A percentile compares a stretch with the other conserved stretches of the same genome.
Evolutionary conservation across 179 eudicot species (phyloP).

Genomic region (Silene noctiflora): DNA sequence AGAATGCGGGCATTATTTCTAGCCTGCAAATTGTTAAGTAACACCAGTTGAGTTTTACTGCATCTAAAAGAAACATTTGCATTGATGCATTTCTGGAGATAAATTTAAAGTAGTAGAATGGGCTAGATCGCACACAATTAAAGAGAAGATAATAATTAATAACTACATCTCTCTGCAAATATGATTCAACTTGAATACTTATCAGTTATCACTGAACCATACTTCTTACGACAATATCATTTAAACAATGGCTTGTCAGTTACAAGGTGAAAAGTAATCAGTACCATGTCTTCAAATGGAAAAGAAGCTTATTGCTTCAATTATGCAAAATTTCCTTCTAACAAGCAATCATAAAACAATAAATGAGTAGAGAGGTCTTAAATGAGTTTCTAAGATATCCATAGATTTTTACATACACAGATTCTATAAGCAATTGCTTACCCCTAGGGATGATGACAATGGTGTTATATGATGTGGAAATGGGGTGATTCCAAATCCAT

Average conservation of each 20-base stretch:
- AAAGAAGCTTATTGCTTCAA: too few species aligned
- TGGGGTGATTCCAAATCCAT: too few species aligned
- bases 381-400: not conserved
- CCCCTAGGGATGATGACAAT: too few species aligned
- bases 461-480: not conserved
- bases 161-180: not conserved
- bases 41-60: not conserved
- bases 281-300: not conserved
- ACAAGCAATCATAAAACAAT: not conserved
- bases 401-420: too few species aligned
- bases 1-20: conserved; percentile 89
- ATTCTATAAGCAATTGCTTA: too few species aligned
- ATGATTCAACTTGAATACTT: conserved; percentile 1
- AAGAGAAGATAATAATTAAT: not conserved
- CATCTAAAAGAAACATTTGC: not conserved
- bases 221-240: not conserved
- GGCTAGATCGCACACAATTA: not conserved
- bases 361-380: not conserved
- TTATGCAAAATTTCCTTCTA: not conserved
- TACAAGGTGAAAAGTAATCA: not conserved
- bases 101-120: not conserved
- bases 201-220: not conserved
- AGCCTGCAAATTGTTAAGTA: conserved; percentile 44
- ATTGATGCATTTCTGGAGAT: not conserved
- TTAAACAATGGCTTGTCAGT: not conserved